phyloP scores from a whole-genome alignment of 768 basidiomycete genomes.

The Melanogaster broomeanus region DNA sequence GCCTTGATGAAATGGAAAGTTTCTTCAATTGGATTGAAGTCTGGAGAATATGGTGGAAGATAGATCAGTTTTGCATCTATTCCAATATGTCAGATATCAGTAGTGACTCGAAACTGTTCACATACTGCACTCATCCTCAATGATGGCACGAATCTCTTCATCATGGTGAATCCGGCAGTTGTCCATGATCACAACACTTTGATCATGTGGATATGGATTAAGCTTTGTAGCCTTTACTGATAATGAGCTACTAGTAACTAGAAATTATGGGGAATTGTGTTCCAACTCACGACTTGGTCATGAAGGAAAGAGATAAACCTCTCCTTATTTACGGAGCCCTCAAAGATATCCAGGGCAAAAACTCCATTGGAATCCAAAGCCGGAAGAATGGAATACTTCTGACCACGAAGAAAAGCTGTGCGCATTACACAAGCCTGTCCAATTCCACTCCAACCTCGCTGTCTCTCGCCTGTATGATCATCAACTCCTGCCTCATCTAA shows the following conservation, averaged over 20 bases:
- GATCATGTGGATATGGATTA: slow-evolving; percentile 36
- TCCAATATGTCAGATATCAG: neutral
- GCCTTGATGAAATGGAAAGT: slow-evolving; percentile 33
- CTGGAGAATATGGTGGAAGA: slow-evolving; percentile 37
- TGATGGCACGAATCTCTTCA: slow-evolving; percentile 32
- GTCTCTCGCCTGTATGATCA: slow-evolving; percentile 22
- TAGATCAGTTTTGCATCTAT: slow-evolving; percentile 30
- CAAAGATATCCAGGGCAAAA: slow-evolving; percentile 29
- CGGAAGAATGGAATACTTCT: slow-evolving; percentile 30
- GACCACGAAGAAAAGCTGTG: slow-evolving; percentile 28
- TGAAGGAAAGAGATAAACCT: slow-evolving; percentile 30
- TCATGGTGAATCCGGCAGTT: slow-evolving; percentile 45
- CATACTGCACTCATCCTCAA: slow-evolving; percentile 23
- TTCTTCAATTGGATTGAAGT: slow-evolving; percentile 40
- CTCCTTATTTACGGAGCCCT: slow-evolving; percentile 34
- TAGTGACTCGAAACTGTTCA: neutral
- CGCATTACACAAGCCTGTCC: slow-evolving; percentile 23
- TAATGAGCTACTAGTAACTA: neutral
- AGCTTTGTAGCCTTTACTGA: slow-evolving; percentile 22
- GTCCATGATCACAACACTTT: slow-evolving; percentile 40
- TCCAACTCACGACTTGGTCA: slow-evolving; percentile 1
- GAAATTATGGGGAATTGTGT: neutral
- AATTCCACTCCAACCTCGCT: neutral
- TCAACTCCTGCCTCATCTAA: slow-evolving; percentile 33
- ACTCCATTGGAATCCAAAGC: slow-evolving; percentile 28